Evolutionary conservation across 352 stramenopile genomes (phyloP).

Genomic region (Globisporangium paddicum): DNA sequence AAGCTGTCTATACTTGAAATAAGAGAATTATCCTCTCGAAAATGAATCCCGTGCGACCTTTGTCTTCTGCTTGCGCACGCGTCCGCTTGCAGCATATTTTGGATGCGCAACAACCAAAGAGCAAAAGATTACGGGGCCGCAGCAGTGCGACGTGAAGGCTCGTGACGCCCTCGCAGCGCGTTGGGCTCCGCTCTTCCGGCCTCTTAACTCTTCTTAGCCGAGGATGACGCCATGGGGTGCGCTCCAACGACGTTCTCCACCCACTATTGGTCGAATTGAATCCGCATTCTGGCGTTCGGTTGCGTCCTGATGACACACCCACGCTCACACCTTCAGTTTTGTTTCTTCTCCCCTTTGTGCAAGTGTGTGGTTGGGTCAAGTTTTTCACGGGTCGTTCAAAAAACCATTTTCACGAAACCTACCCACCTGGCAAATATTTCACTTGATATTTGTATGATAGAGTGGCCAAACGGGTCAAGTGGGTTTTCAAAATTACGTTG

Average conservation of each 20-base stretch:
- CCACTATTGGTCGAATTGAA: background rate
- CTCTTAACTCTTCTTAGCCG: no score
- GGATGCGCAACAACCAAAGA: background rate
- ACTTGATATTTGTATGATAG: background rate
- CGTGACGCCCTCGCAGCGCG: no score
- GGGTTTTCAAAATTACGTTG: no score
- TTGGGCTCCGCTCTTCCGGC: no score
- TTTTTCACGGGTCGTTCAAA: no score
- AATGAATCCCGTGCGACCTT: no score
- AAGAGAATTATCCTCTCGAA: no score
- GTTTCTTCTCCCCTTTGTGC: background rate
- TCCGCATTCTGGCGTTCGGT: background rate
- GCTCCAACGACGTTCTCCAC: no score
- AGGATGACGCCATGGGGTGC: background rate
- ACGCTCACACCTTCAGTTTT: background rate
- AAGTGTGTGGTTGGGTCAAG: background rate
- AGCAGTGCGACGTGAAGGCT: no score
- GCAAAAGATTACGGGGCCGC: constrained; percentile 4
- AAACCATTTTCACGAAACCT: background rate
- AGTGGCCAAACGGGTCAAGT: background rate
- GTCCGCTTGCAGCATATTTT: background rate
- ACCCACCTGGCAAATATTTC: background rate
- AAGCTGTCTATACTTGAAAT: background rate
- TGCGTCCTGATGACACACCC: background rate
- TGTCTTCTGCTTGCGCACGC: background rate